Conservation (phyloP, 176 grass and related monocot species). For the Saccharum spontaneum region DNA sequence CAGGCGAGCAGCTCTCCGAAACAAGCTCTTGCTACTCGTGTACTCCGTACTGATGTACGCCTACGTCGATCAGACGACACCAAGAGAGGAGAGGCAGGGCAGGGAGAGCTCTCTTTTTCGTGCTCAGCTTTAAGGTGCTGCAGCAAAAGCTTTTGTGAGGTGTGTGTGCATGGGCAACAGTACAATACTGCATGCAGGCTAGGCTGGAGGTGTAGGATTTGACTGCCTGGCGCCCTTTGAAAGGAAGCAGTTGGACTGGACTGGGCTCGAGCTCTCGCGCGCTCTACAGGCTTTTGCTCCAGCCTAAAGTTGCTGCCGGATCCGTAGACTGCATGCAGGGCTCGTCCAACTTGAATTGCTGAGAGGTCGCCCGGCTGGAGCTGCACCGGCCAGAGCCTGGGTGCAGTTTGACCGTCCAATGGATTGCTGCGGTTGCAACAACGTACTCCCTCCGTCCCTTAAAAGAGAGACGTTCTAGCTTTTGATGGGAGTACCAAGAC, state of each 20-base stretch:
- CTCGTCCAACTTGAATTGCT: too few species aligned
- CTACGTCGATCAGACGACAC: background rate
- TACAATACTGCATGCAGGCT: conserved; percentile 28
- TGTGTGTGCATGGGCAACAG: conserved; percentile 21
- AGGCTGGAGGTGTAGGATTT: conserved; percentile 29
- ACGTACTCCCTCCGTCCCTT: too few species aligned
- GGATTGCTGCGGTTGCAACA: background rate
- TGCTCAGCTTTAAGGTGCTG: conserved; percentile 37
- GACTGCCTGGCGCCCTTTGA: conserved; percentile 27
- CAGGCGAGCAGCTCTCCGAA: too few species aligned
- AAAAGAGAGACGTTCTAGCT: too few species aligned
- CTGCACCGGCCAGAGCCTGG: conserved; percentile 23
- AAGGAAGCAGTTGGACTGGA: too few species aligned
- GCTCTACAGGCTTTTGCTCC: conserved; percentile 24
- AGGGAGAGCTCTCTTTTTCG: background rate
- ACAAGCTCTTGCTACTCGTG: too few species aligned
- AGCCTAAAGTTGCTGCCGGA: conserved; percentile 29
- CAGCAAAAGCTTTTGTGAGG: conserved; percentile 14
- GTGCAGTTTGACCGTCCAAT: conserved; percentile 47
- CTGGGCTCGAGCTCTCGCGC: background rate
- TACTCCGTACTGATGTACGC: too few species aligned
- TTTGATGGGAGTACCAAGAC: too few species aligned
- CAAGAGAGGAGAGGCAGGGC: too few species aligned
- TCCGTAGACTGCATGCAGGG: background rate
- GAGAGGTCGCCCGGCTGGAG: background rate